Base-by-base conservation (phyloP, 169 alveolate species). In the Ichthyophthirius multifiliis region DNA sequence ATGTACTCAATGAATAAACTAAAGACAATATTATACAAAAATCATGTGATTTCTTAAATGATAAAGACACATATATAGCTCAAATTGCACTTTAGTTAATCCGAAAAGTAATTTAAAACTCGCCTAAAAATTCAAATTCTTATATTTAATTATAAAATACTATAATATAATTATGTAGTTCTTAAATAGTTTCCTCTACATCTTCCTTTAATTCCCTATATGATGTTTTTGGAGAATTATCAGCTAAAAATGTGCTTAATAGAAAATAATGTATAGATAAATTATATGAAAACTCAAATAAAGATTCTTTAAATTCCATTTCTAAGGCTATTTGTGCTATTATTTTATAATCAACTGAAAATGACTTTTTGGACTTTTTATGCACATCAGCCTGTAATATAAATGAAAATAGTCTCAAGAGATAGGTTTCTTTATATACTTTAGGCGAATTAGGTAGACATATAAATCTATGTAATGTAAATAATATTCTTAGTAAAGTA, bases 381-480 rank as follows among this genome's bases (percentile, higher is more conserved):
- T 55, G 35, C 30, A 48, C 45, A 16, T 67, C 62, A 43, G 41
- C 46, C 10, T 34, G 73, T 6, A 37, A 35, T 23, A 44, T 55
- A 5, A 65, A 84, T 9, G 78, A 43, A 45, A 20, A 31, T n/a
- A 15, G 20, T 4, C 20, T 46, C 5, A 44, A 43, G 35, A 78
- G 83, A 20, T 27, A 83, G 34, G 10, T 74, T 4, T 18, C 64
- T 16, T 88, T 87, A 23, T 79, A 82, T 6, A 48, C 87, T 23
- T 64, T 89, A 5, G 93, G 95, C 13, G 92, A 90, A 62, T 63
- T 87, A 3, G 95, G 95, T n/a, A 84, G 74, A 41, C 18, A 65
- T 2, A 18, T 45, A 0, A 93, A 90, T 78, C 73, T 90, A 20
- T 43, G 86, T 13, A 12, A 55, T 1, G 34, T 31, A 27, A 41